Evolutionary conservation across 2,329 filamentous ascomycete species (phyloP), one percentile per base, ranked within the genome.

Genomic region (Claviceps sp.): DNA sequence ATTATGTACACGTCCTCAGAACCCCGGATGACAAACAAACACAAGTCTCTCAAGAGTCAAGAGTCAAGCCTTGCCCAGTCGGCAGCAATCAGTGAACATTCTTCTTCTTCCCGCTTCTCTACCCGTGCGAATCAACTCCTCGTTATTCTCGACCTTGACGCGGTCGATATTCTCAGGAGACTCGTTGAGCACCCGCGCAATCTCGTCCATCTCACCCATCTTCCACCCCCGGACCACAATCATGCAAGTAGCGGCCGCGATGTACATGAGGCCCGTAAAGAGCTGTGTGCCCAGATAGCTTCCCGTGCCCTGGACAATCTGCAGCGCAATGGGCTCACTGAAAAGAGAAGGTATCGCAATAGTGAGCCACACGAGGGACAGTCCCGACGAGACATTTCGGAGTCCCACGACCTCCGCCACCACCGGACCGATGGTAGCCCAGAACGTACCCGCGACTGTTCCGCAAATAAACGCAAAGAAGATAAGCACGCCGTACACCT

Each of bases 361-460:
- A 5, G 81, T 71, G 26, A 90, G 61, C 86, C 86, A 91, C 20
- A 81, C 76, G 17, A 91, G 72, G 50, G 80, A 86, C 40, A 91
- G 66, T 0, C 71, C 77, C 60, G 83, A 79, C 1, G 86, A 83
- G 2, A 90, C 72, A 43, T 85, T 68, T 52, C 76, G 75, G 4
- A 91, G 64, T 0, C 86, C 86, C 34, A 90, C 79, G 1, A 91
- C 79, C 64, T 91, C 86, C 2, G 83, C 83, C 5, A 78, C 78
- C 6, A 90, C 79, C 0, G 86, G 85, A 0, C 72, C 82, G 29
- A 85, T 76, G 1, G 82, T 82, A 0, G 79, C 75, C 81, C 81
- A 89, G 57, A 86, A 83, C 0, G 80, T 83, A 6, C 87, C 87
- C 2, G 79, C 80, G 1, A 89, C 80, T 2, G 71, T 73, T 2